A percentile compares a stretch with the other conserved stretches of the same genome.
Evolutionary conservation across 352 stramenopile species (phyloP).

Genomic region (Saprolegnia parasitica): DNA sequence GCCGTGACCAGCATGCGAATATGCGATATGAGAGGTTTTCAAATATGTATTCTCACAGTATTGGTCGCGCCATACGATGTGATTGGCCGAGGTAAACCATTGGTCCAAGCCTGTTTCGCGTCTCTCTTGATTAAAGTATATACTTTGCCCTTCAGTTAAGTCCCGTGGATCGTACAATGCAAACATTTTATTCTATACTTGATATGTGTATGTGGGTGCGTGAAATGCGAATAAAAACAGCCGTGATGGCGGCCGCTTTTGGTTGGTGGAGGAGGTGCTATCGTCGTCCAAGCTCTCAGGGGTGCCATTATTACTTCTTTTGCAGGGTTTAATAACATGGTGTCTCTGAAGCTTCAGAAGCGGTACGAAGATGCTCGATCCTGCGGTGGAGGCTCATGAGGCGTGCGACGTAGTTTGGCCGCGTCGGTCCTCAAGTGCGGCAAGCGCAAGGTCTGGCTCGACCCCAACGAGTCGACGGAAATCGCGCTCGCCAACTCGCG

Average conservation of each 20-base stretch:
- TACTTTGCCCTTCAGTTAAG: neutral
- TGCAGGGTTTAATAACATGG: slow-evolving; percentile 49
- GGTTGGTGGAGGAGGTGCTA: neutral
- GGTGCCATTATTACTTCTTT: slow-evolving; percentile 30
- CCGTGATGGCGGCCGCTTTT: neutral
- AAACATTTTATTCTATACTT: slow-evolving; percentile 1
- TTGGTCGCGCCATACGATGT: slow-evolving; percentile 1
- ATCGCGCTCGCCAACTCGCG: slow-evolving; percentile 99
- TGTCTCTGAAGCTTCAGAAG: slow-evolving; percentile 89
- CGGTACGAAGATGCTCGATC: slow-evolving; percentile 55
- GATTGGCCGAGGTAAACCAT: slow-evolving; percentile 22
- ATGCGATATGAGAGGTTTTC: neutral
- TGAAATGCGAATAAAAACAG: neutral
- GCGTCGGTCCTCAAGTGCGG: slow-evolving; percentile 99
- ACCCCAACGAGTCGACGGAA: slow-evolving; percentile 99
- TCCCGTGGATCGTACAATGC: neutral
- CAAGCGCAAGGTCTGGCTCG: slow-evolving; percentile 99
- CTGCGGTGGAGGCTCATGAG: slow-evolving; percentile 18
- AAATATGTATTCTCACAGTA: slow-evolving; percentile 23
- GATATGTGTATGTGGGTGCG: neutral
- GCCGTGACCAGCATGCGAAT: neutral
- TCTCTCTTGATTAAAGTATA: slow-evolving; percentile 7
- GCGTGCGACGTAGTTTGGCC: slow-evolving; percentile 44
- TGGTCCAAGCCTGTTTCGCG: slow-evolving; percentile 11
- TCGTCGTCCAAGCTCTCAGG: neutral